Percentiles rank a stretch among this genome's conserved stretches.
These are phyloP conservation scores for Biscutella auriculata DNA, from an alignment of 441 rosid genomes.

Conservation along the genomic window DNA sequence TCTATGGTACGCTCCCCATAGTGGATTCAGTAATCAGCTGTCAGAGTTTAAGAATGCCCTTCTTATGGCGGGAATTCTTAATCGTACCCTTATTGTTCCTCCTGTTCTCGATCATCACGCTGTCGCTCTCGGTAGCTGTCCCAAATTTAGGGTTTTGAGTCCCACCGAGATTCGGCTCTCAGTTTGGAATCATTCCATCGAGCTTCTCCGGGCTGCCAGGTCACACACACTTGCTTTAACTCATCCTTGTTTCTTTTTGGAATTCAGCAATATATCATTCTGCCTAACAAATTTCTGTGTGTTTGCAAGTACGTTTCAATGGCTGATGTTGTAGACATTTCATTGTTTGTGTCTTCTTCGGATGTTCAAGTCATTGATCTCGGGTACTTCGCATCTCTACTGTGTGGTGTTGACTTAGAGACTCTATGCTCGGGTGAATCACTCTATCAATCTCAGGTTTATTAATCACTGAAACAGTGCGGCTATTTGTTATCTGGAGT, in stretches of 20 bases:
- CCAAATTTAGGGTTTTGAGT: slow-evolving; percentile 74
- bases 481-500: slow-evolving; percentile 52
- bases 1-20: slow-evolving; percentile 75
- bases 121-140: slow-evolving; percentile 92
- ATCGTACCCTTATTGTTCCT: slow-evolving; percentile 74
- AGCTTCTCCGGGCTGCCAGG: slow-evolving; percentile 59
- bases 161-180: slow-evolving; percentile 46
- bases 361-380: slow-evolving; percentile 53
- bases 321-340: slow-evolving; percentile 66
- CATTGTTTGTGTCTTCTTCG: slow-evolving; percentile 52
- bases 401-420: slow-evolving; percentile 46
- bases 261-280: not conserved
- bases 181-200: slow-evolving; percentile 58
- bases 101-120: slow-evolving; percentile 92
- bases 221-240: no score
- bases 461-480: slow-evolving; percentile 50
- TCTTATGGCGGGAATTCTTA: slow-evolving; percentile 52
- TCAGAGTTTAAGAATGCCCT: slow-evolving; percentile 76
- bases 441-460: slow-evolving; percentile 19
- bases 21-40: slow-evolving; percentile 90
- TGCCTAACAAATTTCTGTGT: not conserved
- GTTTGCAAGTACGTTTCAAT: slow-evolving; percentile 62
- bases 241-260: not conserved
- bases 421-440: slow-evolving; percentile 33
- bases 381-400: slow-evolving; percentile 57